phyloP scores from a whole-genome alignment of 768 basidiomycete species.

The Tulasnella sp. region DNA sequence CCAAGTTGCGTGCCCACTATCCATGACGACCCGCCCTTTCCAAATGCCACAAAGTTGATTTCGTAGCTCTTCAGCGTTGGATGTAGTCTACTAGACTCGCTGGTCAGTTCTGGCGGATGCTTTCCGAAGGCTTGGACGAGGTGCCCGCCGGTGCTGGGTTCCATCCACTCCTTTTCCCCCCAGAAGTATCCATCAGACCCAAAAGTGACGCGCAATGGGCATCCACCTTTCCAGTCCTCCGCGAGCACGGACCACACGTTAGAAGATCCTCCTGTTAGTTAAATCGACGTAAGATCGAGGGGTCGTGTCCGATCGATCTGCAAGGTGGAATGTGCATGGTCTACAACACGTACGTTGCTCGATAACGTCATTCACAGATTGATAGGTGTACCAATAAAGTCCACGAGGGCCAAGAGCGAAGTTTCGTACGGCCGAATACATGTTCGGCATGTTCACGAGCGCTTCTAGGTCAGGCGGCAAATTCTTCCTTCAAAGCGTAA shows the following conservation, averaged over 20 bases:
- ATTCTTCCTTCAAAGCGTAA: background rate
- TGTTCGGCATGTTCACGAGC: constrained; percentile 2
- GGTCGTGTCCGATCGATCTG: background rate
- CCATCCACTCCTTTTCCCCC: constrained; percentile 14
- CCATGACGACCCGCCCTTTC: background rate
- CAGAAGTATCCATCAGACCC: constrained; percentile 1
- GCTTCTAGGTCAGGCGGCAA: constrained; percentile 9
- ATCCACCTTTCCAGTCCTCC: constrained; percentile 13
- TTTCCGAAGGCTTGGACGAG: constrained; percentile 6
- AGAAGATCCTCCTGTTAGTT: constrained; percentile 4
- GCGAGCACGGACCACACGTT: constrained; percentile 3
- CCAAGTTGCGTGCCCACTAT: background rate
- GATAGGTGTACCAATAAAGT: constrained; percentile 11
- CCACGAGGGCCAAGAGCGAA: constrained; percentile 9
- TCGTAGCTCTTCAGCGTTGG: background rate
- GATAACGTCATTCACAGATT: constrained; percentile 7
- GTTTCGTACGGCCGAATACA: background rate
- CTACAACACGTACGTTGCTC: constrained; percentile 1
- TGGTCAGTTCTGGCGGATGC: background rate
- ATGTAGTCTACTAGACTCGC: background rate
- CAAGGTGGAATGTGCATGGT: background rate
- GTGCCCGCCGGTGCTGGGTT: background rate
- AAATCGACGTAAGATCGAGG: background rate
- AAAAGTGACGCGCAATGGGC: background rate
- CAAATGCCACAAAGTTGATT: constrained; percentile 6